phyloP scores from a whole-genome alignment of 768 basidiomycete genomes.

The Russula compacta region DNA sequence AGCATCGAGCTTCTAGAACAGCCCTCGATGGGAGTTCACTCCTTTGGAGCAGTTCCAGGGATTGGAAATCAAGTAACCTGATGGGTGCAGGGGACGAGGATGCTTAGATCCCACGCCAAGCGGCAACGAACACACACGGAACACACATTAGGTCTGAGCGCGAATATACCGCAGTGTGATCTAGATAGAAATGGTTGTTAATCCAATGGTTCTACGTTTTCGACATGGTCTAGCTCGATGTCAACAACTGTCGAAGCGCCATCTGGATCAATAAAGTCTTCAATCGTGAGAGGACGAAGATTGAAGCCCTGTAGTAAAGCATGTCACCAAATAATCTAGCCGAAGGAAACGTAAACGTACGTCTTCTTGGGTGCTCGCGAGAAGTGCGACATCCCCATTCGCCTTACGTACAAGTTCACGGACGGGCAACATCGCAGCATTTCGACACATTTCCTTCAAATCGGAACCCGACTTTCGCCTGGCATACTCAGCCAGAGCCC shows the following conservation, averaged over 20 bases:
- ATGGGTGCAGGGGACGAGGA: not conserved
- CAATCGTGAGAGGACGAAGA: conserved; percentile 59
- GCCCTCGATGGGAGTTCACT: not conserved
- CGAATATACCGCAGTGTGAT: not conserved
- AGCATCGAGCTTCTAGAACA: not conserved
- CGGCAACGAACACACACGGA: not conserved
- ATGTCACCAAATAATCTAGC: not conserved
- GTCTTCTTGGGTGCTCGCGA: conserved; percentile 35
- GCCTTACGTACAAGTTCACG: conserved; percentile 67
- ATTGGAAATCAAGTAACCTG: not conserved
- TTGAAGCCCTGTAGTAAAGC: conserved; percentile 53
- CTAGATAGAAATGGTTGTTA: conserved; percentile 1
- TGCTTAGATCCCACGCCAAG: not conserved
- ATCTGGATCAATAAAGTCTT: conserved; percentile 54
- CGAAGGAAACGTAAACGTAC: conserved; percentile 27
- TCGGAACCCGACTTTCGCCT: conserved; percentile 84
- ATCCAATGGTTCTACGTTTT: not conserved
- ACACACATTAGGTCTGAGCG: not conserved
- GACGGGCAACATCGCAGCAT: conserved; percentile 88
- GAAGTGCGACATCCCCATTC: conserved; percentile 40
- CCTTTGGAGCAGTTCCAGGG: not conserved
- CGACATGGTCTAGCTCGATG: not conserved
- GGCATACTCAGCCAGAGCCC: conserved; percentile 54
- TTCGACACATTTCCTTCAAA: conserved; percentile 83
- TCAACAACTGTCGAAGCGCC: conserved; percentile 13